Evolutionary conservation across 257 asterid species (phyloP), one percentile per base, ranked within the genome.

Genomic region (Salvia splendens): DNA sequence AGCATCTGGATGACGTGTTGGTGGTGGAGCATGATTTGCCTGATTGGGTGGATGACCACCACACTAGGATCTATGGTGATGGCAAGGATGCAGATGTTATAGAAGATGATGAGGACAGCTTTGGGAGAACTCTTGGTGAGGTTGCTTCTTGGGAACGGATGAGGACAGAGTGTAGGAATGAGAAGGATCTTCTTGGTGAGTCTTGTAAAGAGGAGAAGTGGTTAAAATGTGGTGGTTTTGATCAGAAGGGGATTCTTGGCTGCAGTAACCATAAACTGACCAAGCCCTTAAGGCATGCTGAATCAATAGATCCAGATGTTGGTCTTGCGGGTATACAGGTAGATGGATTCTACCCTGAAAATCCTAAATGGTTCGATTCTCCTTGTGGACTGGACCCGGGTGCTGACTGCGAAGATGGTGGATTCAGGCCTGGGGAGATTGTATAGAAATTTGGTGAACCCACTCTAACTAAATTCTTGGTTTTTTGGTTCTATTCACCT

Each of bases 81-180:
- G 94, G 96, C 6, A 92, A 92, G 79, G 96, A 87, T 73, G 85
- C 87, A 48, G 97, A 91, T 75, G 84, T 79, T 41, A 84, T 93
- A 36, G 99, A 88, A 74, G 99, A 93, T 53, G 99, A 93, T 51
- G 99, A 88, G 76, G 99, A 88, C 80, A 88, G 97, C 80, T 90
- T 93, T 61, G 97, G 94, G 62, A 84, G 97, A 79, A 88, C 99
- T 7, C 97, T 93, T 32, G 97, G 95, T 56, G 99, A 93, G 78
- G 97, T 93, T 79, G 96, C 94, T 77, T 84, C 95, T 33, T 90
- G 97, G 98, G 97, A 81, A 77, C 93, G 79, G 74, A 86, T 93
- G 85, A 81, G 96, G 84, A 41, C 86, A 3, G 86, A 73, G 64
- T 74, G 91, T 79, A 77, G 85, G 78, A 73, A 78, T 16, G 89